phyloP scores from a whole-genome alignment of 2,329 filamentous ascomycete species.

The Parascedosporium putredinis region DNA sequence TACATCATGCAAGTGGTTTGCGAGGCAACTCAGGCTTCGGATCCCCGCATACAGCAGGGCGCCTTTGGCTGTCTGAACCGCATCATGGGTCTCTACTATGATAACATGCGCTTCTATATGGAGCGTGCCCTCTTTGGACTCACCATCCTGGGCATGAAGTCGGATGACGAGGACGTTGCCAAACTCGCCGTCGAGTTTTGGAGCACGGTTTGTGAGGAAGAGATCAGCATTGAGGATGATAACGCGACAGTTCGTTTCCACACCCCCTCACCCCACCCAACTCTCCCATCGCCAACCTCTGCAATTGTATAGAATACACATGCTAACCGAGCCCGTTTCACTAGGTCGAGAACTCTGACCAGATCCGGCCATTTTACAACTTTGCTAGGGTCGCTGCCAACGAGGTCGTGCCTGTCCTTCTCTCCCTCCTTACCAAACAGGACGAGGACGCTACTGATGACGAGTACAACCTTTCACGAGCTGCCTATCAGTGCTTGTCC shows the following conservation, averaged over 20 bases:
- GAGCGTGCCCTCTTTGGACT: conserved; percentile 97
- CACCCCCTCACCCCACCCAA: conserved; percentile 8
- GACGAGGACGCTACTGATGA: conserved; percentile 95
- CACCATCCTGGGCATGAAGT: conserved; percentile 98
- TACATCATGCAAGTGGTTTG: conserved; percentile 99
- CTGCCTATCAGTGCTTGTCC: conserved; percentile 91
- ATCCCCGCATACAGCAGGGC: conserved; percentile 85
- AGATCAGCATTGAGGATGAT: conserved; percentile 95
- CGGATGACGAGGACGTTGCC: conserved; percentile 90
- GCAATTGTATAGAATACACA: neutral
- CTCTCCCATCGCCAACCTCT: neutral
- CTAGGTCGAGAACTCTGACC: conserved; percentile 61
- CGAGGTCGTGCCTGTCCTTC: conserved; percentile 87
- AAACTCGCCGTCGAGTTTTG: conserved; percentile 98
- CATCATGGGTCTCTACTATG: conserved; percentile 98
- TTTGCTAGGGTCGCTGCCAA: conserved; percentile 87
- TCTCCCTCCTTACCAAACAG: conserved; percentile 86
- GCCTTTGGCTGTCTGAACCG: conserved; percentile 96
- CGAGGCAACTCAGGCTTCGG: conserved; percentile 90
- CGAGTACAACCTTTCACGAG: conserved; percentile 93
- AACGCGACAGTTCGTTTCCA: conserved; percentile 57
- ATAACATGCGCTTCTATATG: conserved; percentile 99
- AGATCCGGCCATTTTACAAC: conserved; percentile 88
- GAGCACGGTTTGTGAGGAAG: conserved; percentile 99
- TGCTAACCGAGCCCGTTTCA: conserved; percentile 10